Percentiles rank a stretch among this genome's conserved stretches.
Conservation (phyloP, 768 basidiomycete genomes). For the Rhizopogon salebrosus region DNA sequence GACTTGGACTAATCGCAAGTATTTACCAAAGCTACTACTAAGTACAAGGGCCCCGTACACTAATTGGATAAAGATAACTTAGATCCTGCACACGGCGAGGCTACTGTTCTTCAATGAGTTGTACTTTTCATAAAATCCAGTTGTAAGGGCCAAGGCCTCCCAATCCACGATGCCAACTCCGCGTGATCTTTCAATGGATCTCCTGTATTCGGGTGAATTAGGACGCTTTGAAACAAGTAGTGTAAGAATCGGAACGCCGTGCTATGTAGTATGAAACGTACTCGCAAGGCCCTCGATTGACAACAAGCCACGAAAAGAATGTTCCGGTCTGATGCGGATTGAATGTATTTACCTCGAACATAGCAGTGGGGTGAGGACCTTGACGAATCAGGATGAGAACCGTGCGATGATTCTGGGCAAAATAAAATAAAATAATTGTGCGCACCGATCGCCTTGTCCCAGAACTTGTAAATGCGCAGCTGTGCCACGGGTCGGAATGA, state of each 20-base stretch:
- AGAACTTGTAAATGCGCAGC: conserved; percentile 58
- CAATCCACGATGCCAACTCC: conserved; percentile 64
- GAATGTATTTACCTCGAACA: conserved; percentile 70
- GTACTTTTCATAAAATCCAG: conserved; percentile 30
- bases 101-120: background rate
- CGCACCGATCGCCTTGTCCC: conserved; percentile 59
- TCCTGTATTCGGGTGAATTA: conserved; percentile 68
- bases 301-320: conserved; percentile 61
- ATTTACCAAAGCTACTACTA: too few species aligned
- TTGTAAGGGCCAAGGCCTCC: conserved; percentile 51
- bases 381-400: background rate
- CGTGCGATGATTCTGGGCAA: background rate
- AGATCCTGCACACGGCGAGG: background rate
- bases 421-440: too few species aligned
- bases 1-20: too few species aligned
- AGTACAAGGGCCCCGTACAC: too few species aligned
- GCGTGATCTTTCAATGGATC: conserved; percentile 55
- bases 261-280: conserved; percentile 29
- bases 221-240: conserved; percentile 37
- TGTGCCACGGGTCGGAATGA: conserved; percentile 19
- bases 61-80: background rate
- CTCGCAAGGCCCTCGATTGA: conserved; percentile 70
- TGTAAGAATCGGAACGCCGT: conserved; percentile 3
- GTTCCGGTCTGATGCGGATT: conserved; percentile 65
- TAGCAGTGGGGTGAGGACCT: conserved; percentile 67